Base-by-base conservation (phyloP, 192 early-diverging fungal genomes). In the Coemansia sp. region DNA sequence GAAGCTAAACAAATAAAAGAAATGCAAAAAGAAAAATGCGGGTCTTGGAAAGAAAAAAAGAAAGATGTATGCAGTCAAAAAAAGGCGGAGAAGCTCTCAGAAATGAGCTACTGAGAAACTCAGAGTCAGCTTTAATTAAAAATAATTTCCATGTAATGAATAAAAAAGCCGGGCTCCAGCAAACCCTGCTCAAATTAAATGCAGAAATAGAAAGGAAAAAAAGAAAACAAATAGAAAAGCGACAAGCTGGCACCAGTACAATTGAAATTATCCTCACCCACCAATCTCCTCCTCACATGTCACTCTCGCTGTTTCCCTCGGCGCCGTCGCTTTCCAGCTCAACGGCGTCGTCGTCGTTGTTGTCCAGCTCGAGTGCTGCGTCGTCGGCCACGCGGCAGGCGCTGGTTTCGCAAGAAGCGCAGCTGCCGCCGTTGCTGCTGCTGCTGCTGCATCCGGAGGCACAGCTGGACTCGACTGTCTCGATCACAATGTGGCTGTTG, bases 401-500 rank as follows among this genome's bases (percentile, higher is more conserved):
- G 3, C 25, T 23, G 22, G 50, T 51, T 4, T 23, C 50, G 24
- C 23, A 51, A 27, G 50, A 27, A 8, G 10, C 22, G 8, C 9
- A 6, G 24, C 50, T 25, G 11, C 13, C 16, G 39, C 39, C 0
- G 39, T 42, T 42, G 39, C 39, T 18, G 39, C 5, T 4, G 39
- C 39, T 42, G 14, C 13, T 42, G 13, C 39, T 42, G 39, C 39
- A 42, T 42, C 11, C 39, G 22, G 49, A 22, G 13, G 54, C 54
- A 24, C 55, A 60, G 49, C 50, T 18, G 19, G 48, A 30, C 58
- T 67, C 65, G 36, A 57, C 46, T 3, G 59, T 32, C 60, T 68
- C 32, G 7, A 67, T 24, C n/a, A 61, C 68, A 22, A 58, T 34
- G 19, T 63, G 60, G 55, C 63, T 65, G 24, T 56, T 55, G 54